Base-by-base conservation (phyloP, 192 early-diverging fungal genomes). In the Gorgonomyces haynaldii region DNA sequence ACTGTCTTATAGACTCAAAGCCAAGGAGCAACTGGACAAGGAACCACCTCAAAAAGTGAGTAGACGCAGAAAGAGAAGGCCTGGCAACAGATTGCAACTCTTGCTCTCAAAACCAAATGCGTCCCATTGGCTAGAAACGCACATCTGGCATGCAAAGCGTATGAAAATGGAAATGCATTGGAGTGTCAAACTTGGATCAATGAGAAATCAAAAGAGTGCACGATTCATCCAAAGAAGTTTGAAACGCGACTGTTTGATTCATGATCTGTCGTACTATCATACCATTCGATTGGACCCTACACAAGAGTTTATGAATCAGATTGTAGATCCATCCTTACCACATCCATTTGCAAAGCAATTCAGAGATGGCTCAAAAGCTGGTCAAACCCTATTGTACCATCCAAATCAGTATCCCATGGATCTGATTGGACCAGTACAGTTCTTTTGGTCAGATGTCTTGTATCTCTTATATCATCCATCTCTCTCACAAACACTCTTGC, bases 61-160 rank as follows among this genome's bases (percentile, higher is more conserved):
- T 30, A 70, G 50, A 48, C 29, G 68, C 31, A 64, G 64, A 0
- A 75, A 39, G 29, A 32, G 41, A 27, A 42, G 19, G 17, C 38
- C 40, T 10, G 23, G 29, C 10, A 10, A 46, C 4, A n/a, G 37
- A n/a, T 35, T 41, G 45, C 31, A 10, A 15, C 22, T 29, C 15
- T n/a, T 44, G 23, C n/a, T 37, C 6, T 35, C 38, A 6, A 58
- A 28, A 27, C 53, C 36, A 34, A 72, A 54, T 8, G 55, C 68
- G 4, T 83, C 82, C 37, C 69, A 75, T 26, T 98, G 92, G 96
- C 57, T 98, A 20, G 92, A 95, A 59, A 98, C 92, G 28, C 92
- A 98, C 66, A 75, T 94, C 20, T 98, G 96, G 96, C 92, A 98
- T 57, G 82, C 89, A 9, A 98, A 98, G 61, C 74, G 96, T 49